Base-by-base conservation (phyloP, 2,329 filamentous ascomycete genomes). In the Teratosphaeriaceae sp. region DNA sequence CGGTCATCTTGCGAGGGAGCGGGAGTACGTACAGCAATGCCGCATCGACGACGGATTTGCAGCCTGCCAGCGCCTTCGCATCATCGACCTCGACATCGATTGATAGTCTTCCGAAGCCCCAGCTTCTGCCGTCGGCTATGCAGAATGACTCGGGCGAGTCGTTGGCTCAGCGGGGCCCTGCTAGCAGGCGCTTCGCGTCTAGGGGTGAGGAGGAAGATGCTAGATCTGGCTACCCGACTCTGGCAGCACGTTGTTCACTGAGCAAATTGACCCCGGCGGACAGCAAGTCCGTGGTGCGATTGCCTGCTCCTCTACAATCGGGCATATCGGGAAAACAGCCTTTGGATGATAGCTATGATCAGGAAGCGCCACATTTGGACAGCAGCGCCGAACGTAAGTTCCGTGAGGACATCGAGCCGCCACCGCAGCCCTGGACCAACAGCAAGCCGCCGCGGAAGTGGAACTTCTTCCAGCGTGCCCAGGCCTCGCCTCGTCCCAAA, bases 401-500 rank as follows among this genome's bases (percentile, higher is more conserved):
- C n/a, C n/a, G n/a, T n/a, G 66, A 70, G 49, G 58, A 64, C 13
- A 57, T 57, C 21, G 65, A 65, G 64, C 47, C 67, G 15, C 48
- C 49, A 3, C 45, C 50, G 7, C 47, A 45, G 26, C 29, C 24
- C 9, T 23, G 45, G 2, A 18, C 35, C 13, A 43, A 43, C 9
- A 20, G 40, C 8, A 36, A 70, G 55, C 56, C 65, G 15, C 53
- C 63, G 18, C 63, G 64, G 47, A 71, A 69, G 59, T 80, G 75
- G 76, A 80, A 78, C 51, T 77, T 81, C 49, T 79, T 81, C 45
- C 75, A 79, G 41, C 61, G 70, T 11, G 65, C 67, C 6, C 68
- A 70, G 12, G 62, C 65, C 4, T 57, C 62, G 9, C 62, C 66
- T 23, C 59, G 67, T 4, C 62, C 57, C 64, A 57, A 54, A 18